Conservation (phyloP, 2,329 filamentous ascomycete genomes). For the Pseudohalonectria lignicola region DNA sequence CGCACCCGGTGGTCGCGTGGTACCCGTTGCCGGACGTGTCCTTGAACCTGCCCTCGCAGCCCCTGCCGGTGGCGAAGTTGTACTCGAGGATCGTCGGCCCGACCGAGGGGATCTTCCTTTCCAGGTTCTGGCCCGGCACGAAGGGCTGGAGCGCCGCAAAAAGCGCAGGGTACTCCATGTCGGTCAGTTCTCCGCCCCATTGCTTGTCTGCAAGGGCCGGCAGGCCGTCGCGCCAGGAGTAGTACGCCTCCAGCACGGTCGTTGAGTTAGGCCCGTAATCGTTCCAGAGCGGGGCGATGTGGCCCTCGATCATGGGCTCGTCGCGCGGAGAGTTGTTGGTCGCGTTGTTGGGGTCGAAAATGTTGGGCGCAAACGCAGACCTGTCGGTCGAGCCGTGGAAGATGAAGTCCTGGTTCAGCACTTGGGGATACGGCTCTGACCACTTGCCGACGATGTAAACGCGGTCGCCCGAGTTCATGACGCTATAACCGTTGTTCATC, state of each 20-base stretch:
- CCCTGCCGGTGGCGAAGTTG: constrained; percentile 10
- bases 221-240: constrained; percentile 36
- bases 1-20: constrained; percentile 25
- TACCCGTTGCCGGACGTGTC: constrained; percentile 29
- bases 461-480: constrained; percentile 42
- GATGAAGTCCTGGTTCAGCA: constrained; percentile 32
- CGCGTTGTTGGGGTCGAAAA: constrained; percentile 36
- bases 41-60: constrained; percentile 9
- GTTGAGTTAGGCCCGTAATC: constrained; percentile 41
- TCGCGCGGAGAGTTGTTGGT: constrained; percentile 31
- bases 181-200: constrained; percentile 36
- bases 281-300: constrained; percentile 41
- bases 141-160: constrained; percentile 25
- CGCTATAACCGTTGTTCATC: constrained; percentile 30
- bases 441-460: constrained; percentile 40
- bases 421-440: constrained; percentile 26
- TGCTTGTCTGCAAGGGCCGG: constrained; percentile 40
- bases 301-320: constrained; percentile 30
- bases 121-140: constrained; percentile 37
- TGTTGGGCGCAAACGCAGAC: constrained; percentile 33
- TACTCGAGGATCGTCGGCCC: constrained; percentile 23
- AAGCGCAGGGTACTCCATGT: constrained; percentile 22
- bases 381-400: constrained; percentile 30
- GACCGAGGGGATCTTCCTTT: constrained; percentile 25
- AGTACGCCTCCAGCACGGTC: constrained; percentile 39